phyloP scores from a whole-genome alignment of 306 rosid genomes.

The Dryas drummondii region DNA sequence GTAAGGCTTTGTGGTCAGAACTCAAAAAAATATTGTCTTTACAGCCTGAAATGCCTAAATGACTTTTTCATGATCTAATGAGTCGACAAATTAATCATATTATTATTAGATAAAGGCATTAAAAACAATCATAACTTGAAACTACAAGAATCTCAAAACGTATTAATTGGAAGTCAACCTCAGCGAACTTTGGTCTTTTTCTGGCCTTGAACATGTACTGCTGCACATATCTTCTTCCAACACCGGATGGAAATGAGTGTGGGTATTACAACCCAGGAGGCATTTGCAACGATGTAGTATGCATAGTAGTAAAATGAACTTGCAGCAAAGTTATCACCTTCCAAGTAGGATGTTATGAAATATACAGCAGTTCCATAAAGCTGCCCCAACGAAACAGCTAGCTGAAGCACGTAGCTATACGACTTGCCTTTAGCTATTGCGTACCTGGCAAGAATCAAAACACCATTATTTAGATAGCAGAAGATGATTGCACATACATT shows the following conservation, averaged over 20 bases:
- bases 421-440: conserved; percentile 77
- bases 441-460: conserved; percentile 45
- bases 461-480: background rate
- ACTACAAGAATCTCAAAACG: background rate
- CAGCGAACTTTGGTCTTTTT: conserved; percentile 65
- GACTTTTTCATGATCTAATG: background rate
- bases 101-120: background rate
- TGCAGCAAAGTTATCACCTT: conserved; percentile 75
- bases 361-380: conserved; percentile 71
- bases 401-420: conserved; percentile 76
- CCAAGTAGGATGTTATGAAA: conserved; percentile 63
- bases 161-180: conserved; percentile 22
- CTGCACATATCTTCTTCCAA: conserved; percentile 73
- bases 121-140: background rate
- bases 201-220: conserved; percentile 52
- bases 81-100: background rate
- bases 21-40: background rate
- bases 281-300: conserved; percentile 73
- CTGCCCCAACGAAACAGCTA: conserved; percentile 83
- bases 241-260: conserved; percentile 58
- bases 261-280: conserved; percentile 73
- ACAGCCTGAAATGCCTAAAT: background rate
- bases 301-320: conserved; percentile 61
- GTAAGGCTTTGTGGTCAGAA: background rate
- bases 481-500: background rate